Conservation (phyloP, 257 asterid species). For the Nicotiana attenuata region DNA sequence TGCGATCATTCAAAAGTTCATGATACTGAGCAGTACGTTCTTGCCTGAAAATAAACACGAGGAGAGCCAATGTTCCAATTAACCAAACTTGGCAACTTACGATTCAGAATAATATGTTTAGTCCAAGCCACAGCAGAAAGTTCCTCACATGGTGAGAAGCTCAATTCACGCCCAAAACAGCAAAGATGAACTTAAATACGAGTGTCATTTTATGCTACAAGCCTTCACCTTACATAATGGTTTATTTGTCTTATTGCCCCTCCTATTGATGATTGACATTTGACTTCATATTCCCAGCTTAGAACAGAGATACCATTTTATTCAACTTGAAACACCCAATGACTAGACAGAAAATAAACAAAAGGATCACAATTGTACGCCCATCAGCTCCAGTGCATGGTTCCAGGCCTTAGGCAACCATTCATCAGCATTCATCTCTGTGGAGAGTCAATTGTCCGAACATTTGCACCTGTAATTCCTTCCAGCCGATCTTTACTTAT, state of each 20-base stretch:
- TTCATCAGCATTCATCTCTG: slow-evolving; percentile 48
- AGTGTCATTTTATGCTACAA: neutral
- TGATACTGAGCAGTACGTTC: neutral
- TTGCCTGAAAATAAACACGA: neutral
- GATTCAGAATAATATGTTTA: neutral
- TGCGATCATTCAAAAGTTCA: neutral
- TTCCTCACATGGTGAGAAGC: neutral
- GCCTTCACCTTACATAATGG: neutral
- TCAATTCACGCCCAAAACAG: neutral
- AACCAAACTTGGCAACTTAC: too few relatives aligned
- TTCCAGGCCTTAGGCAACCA: neutral
- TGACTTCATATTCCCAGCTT: neutral
- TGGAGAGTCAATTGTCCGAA: slow-evolving; percentile 84
- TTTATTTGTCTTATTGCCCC: neutral
- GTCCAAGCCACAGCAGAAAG: neutral
- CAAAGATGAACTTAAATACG: neutral
- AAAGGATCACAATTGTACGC: neutral
- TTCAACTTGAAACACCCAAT: slow-evolving; percentile 2
- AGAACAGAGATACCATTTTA: neutral
- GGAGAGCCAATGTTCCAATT: neutral
- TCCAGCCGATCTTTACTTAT: slow-evolving; percentile 79
- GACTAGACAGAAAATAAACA: neutral
- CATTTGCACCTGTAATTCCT: slow-evolving; percentile 76
- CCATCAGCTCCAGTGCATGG: neutral
- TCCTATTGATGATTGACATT: neutral